phyloP scores from a whole-genome alignment of 176 grass and related monocot genomes.

The Eragrostis curvula region DNA sequence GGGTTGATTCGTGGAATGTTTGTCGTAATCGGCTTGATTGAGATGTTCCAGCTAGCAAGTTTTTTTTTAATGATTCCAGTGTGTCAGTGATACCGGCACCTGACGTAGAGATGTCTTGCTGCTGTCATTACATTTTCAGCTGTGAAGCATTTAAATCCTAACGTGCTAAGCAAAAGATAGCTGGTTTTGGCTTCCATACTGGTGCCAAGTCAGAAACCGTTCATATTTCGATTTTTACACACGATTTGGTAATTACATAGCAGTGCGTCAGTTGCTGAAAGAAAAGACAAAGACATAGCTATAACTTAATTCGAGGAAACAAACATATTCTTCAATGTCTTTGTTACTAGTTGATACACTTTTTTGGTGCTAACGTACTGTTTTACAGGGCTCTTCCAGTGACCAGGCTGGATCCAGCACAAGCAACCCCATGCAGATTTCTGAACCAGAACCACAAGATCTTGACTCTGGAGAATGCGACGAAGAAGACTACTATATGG shows the following conservation, averaged over 20 bases:
- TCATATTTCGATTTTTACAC: constrained; percentile 8
- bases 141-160: background rate
- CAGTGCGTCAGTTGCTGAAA: too few species aligned
- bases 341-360: background rate
- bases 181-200: background rate
- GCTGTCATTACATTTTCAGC: background rate
- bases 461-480: constrained; percentile 33
- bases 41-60: background rate
- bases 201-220: background rate
- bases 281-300: too few species aligned
- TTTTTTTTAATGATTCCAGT: background rate
- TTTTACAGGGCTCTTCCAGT: constrained; percentile 51
- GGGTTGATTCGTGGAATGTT: constrained; percentile 25
- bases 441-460: constrained; percentile 35
- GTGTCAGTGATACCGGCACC: background rate
- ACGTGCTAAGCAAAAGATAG: too few species aligned
- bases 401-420: constrained; percentile 50
- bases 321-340: too few species aligned
- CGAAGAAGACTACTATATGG: constrained; percentile 68
- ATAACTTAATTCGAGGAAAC: too few species aligned
- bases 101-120: too few species aligned
- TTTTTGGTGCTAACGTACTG: constrained; percentile 14
- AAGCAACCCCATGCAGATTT: constrained; percentile 33
- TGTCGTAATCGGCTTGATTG: background rate
- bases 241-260: background rate